Base-by-base conservation (phyloP, 495 filamentous ascomycete species). In the Aspergillus diversus region DNA sequence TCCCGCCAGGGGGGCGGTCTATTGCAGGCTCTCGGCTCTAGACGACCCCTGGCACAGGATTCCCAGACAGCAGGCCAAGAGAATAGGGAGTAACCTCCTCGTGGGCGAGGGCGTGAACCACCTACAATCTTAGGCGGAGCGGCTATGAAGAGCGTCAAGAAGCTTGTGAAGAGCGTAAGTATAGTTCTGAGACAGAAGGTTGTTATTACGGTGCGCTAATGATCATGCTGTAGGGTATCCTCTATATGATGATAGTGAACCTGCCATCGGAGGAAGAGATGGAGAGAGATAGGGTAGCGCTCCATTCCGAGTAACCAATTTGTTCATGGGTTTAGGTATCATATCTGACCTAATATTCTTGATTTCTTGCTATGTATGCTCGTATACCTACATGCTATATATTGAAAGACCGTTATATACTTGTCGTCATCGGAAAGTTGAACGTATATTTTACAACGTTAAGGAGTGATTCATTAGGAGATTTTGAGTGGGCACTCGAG, bases 231-330 rank as follows among this genome's bases (percentile, higher is more conserved):
- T 46, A 84, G 76, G 72, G 79, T 71, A 78, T 84, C 1, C 54
- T 83, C 21, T 85, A 84, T 68, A 60, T 84, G 49, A 79, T 81
- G 69, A 75, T 84, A 63, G 80, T 83, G 12, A 83, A 84, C 64
- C 70, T 83, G 67, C 83, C 83, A 7, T 72, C 75, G 3, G 72
- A 79, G 15, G 77, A 77, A 32, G 78, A 84, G 61, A 68, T 83
- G 65, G 66, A 59, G 16, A 63, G 64, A 31, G 74, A 72, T 1
- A 55, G 66, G 7, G 66, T n/a, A 48, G n/a, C 46, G 1, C 46
- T 48, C 12, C 3, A 63, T 48, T 48, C 46, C 39, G 8, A 43
- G 46, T n/a, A 16, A 48, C 11, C 37, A 27, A 1, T 13, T 39
- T 39, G 37, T 39, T 13, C 37, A 13, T 39, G 37, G 3, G 4